Conservation (phyloP, 148 eudicot species). For the Linanthus parryae region DNA sequence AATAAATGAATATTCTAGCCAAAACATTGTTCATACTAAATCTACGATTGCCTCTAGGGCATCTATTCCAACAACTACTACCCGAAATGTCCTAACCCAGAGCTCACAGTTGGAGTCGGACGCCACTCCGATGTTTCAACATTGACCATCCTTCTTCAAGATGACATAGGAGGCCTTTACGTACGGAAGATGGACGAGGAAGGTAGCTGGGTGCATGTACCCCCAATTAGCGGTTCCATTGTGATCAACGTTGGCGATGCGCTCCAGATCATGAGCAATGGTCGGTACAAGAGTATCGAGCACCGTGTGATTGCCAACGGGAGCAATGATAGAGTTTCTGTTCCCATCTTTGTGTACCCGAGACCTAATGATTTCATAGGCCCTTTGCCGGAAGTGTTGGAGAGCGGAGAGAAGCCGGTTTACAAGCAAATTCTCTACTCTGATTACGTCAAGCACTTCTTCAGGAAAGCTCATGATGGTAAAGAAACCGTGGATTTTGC, state of each 20-base stretch:
- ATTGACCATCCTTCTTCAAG: slow-evolving; percentile 29
- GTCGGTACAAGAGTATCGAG: slow-evolving; percentile 49
- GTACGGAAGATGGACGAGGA: slow-evolving; percentile 7
- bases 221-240: slow-evolving; percentile 36
- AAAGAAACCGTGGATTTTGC: slow-evolving; percentile 40
- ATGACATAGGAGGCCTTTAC: slow-evolving; percentile 25
- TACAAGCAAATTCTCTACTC: slow-evolving; percentile 42
- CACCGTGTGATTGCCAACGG: slow-evolving; percentile 48
- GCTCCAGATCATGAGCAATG: slow-evolving; percentile 57
- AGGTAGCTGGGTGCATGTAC: slow-evolving; percentile 23
- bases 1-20: no score
- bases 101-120: slow-evolving; percentile 21
- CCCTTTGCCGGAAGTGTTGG: slow-evolving; percentile 28
- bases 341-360: slow-evolving; percentile 26
- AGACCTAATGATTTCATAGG: slow-evolving; percentile 37
- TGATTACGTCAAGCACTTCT: slow-evolving; percentile 44
- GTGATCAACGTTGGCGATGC: slow-evolving; percentile 60
- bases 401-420: slow-evolving; percentile 33
- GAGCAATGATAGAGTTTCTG: slow-evolving; percentile 33
- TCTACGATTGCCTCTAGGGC: no score
- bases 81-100: slow-evolving; percentile 37
- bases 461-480: slow-evolving; percentile 40
- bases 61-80: no score
- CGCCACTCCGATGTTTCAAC: slow-evolving; percentile 29
- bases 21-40: no score